These are phyloP conservation scores for Emericellopsis cladophorae DNA, from an alignment of 2,329 filamentous ascomycete genomes.

Conservation along the genomic window DNA sequence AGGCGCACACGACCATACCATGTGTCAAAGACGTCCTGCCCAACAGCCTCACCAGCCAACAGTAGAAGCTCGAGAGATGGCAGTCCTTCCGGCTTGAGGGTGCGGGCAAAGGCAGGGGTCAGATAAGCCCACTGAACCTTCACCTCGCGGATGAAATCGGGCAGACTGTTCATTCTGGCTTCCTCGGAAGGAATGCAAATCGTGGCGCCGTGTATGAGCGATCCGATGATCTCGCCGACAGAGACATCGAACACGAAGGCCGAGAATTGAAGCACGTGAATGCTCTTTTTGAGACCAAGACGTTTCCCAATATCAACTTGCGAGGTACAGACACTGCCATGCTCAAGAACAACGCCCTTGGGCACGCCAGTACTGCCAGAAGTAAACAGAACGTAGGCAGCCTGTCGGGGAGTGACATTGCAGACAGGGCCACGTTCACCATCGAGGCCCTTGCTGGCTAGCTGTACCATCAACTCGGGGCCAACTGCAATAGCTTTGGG, in stretches of 20 bases:
- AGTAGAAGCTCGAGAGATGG: neutral
- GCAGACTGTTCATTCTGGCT: constrained; percentile 5
- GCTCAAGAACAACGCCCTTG: constrained; percentile 8
- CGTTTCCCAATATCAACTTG: neutral
- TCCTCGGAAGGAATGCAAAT: constrained; percentile 10
- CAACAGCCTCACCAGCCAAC: neutral
- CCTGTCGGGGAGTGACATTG: neutral
- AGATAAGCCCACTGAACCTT: neutral
- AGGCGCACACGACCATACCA: too few relatives aligned
- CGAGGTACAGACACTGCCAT: constrained; percentile 2
- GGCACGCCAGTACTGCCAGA: constrained; percentile 8
- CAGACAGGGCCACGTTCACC: neutral
- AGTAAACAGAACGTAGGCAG: constrained; percentile 10
- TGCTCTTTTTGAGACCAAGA: neutral
- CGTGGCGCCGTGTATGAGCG: constrained; percentile 5
- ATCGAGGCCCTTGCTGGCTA: too few relatives aligned
- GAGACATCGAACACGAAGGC: constrained; percentile 33
- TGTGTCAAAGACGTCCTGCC: too few relatives aligned
- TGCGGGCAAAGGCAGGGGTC: constrained; percentile 2
- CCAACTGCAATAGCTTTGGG: too few relatives aligned
- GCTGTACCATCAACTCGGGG: too few relatives aligned
- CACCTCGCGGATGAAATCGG: constrained; percentile 3
- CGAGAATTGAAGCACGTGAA: constrained; percentile 30
- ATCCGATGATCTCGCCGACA: constrained; percentile 23
- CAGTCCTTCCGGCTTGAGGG: constrained; percentile 4